Conservation (phyloP, 805 yeast species). For the Brettanomyces naardenensis region DNA sequence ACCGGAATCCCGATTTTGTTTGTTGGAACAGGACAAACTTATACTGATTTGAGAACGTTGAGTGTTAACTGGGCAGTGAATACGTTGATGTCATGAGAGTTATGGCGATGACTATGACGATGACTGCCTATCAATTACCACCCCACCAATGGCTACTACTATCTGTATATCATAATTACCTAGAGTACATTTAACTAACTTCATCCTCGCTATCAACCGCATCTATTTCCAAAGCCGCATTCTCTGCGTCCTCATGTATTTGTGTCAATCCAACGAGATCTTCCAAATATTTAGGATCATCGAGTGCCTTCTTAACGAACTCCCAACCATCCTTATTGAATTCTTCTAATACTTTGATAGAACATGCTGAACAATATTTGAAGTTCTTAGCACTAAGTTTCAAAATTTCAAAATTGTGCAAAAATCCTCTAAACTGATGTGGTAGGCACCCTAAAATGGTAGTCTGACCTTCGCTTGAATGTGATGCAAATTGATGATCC, state of each 20-base stretch:
- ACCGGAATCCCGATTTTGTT: constrained; percentile 92
- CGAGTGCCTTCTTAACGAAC: constrained; percentile 65
- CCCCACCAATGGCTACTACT: too few species aligned
- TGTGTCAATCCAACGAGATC: constrained; percentile 69
- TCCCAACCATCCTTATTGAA: constrained; percentile 63
- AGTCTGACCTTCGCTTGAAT: constrained; percentile 14
- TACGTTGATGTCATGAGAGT: constrained; percentile 54
- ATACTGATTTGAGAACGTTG: constrained; percentile 84
- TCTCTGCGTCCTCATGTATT: constrained; percentile 66
- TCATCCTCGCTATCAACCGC: constrained; percentile 29
- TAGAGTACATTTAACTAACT: too few species aligned
- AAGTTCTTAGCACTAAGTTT: constrained; percentile 69
- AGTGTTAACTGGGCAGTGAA: constrained; percentile 91
- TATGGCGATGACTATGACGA: too few species aligned
- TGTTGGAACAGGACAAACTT: constrained; percentile 96
- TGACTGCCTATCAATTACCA: too few species aligned
- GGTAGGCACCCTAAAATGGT: constrained; percentile 65
- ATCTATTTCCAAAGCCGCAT: constrained; percentile 31
- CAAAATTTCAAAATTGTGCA: constrained; percentile 55
- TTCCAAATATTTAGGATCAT: constrained; percentile 61
- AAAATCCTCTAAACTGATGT: constrained; percentile 87
- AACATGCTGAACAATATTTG: constrained; percentile 82
- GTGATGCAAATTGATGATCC: constrained; percentile 34
- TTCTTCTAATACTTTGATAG: constrained; percentile 44
- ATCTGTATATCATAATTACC: too few species aligned